Base-by-base conservation (phyloP, 2,329 filamentous ascomycete species). In the Herpotrichia juniperi region DNA sequence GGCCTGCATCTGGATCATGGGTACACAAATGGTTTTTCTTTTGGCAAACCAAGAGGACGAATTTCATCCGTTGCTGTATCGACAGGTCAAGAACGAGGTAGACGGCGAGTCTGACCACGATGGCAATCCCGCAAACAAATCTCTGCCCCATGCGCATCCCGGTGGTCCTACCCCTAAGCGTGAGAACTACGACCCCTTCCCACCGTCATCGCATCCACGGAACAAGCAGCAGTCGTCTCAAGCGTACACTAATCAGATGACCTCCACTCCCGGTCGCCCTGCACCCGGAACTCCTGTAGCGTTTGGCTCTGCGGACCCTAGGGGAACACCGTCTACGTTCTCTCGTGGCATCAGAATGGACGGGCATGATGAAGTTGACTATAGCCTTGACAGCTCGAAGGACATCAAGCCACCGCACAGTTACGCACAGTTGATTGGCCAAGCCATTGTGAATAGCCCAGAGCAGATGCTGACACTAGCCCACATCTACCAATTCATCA, bases 11-110 rank as follows among this genome's bases (percentile, higher is more conserved):
- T 92, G 96, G 68, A 90, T 97, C 67, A 89, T 89, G 63, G 90
- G 90, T 47, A 90, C 94, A 1, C 93, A 99, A 78, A 99, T 99
- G 94, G 93, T 97, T 81, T 99, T 99, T 74, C 91, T 97, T 42
- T 84, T 96, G n/a, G 93, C 94, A 0, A 86, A 85, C 21, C 87
- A 90, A 50, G 83, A 85, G 21, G 81, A 92, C 22, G 80, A 83
- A 42, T 87, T 96, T 54, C 84, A 89, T 66, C 82, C 82, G 19
- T 83, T 78, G 64, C 92, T 89, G 67, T 82, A 90, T 83, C 67
- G 70, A 35, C 71, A 89, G 61, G 86, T 89, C 11, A 71, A 66
- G 51, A 69, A 61, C 45, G 67, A 69, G 44, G 71, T 72, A 30
- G 67, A 68, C 17, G 63, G 69, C 22, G 69, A 72, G 47, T 76